Base-by-base conservation (phyloP, 2,329 filamentous ascomycete genomes). In the Dichotomopilus funicola region DNA sequence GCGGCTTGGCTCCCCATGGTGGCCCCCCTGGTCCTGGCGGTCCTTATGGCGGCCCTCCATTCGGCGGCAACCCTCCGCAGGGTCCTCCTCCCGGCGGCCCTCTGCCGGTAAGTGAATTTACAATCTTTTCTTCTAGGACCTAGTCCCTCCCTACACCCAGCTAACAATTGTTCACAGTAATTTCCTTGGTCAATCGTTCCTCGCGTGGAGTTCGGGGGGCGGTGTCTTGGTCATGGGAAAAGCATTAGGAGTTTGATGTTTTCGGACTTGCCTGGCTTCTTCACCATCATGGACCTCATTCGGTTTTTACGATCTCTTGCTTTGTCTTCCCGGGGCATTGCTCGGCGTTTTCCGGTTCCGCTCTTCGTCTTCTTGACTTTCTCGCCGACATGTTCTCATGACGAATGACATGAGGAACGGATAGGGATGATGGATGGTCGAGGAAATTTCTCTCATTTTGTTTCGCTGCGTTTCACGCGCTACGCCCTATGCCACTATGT, bases 1-100 rank as follows among this genome's bases (percentile, higher is more conserved):
- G 73, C n/a, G 67, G 63, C 44, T 74, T 76, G 71, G 59, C 64
- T 38, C 73, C 73, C 42, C 62, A 64, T 42, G 64, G 73, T 62
- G 74, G 73, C 50, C 71, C 71, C 51, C 76, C 75, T 54, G 75
- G 73, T 31, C 73, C 74, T 59, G 73, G 72, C 61, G 75, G 74
- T 63, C 54, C 54, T 12, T 78, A 77, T 66, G 75, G 74, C 45
- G 75, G 72, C 19, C 73, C 74, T 61, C 75, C 75, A 59, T 78
- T 77, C 64, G 75, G 75, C 51, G 75, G 72, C 35, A 62, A 59
- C 48, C 59, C 60, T 55, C 72, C 74, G 19, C 75, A 76, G 63
- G 75, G 73, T 40, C 73, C 64, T 44, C 70, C 67, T 46, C 65
- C 60, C 6, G 61, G 19, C 19, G 19, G 62, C n/a, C 55, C 59